A percentile compares a stretch with the other conserved stretches of the same genome.
These are phyloP conservation scores for Zoysia japonica DNA, from an alignment of 176 grass and related monocot species.

Conservation along the genomic window DNA sequence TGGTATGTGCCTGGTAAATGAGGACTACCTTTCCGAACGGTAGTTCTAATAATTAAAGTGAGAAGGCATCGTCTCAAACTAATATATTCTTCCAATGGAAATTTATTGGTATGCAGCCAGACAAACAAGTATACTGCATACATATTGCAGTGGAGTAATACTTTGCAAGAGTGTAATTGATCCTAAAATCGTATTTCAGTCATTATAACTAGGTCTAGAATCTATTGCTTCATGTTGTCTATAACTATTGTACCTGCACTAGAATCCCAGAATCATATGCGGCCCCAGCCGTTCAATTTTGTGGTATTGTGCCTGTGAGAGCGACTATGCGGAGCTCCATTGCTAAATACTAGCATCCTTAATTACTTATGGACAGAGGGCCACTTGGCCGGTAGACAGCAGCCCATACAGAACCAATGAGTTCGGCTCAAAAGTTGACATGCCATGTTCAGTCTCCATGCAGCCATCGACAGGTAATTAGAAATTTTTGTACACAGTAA, in stretches of 20 bases:
- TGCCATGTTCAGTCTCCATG: slow-evolving; percentile 63
- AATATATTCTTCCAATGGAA: slow-evolving; percentile 10
- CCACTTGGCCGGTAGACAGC: slow-evolving; percentile 54
- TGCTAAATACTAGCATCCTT: slow-evolving; percentile 58
- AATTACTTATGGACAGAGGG: slow-evolving; percentile 41
- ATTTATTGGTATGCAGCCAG: slow-evolving; percentile 17
- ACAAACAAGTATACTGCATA: not conserved
- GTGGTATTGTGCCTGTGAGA: slow-evolving; percentile 53
- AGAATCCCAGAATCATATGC: slow-evolving; percentile 70
- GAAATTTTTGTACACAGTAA: not conserved
- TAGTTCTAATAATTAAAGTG: slow-evolving; percentile 10
- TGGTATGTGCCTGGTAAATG: slow-evolving; percentile 13
- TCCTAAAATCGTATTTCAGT: not conserved
- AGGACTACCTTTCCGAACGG: not conserved
- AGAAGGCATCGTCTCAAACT: not conserved
- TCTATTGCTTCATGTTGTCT: slow-evolving; percentile 1
- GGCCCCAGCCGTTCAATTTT: slow-evolving; percentile 65
- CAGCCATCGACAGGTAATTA: slow-evolving; percentile 35
- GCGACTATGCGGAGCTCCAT: slow-evolving; percentile 30
- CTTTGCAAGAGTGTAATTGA: not conserved
- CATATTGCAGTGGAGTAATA: slow-evolving; percentile 6
- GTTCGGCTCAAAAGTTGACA: slow-evolving; percentile 63
- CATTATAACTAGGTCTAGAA: slow-evolving; percentile 23
- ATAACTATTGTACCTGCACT: slow-evolving; percentile 45
- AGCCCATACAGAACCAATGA: slow-evolving; percentile 67